Base-by-base conservation (phyloP, 805 yeast genomes). In the Saitoella complicata region DNA sequence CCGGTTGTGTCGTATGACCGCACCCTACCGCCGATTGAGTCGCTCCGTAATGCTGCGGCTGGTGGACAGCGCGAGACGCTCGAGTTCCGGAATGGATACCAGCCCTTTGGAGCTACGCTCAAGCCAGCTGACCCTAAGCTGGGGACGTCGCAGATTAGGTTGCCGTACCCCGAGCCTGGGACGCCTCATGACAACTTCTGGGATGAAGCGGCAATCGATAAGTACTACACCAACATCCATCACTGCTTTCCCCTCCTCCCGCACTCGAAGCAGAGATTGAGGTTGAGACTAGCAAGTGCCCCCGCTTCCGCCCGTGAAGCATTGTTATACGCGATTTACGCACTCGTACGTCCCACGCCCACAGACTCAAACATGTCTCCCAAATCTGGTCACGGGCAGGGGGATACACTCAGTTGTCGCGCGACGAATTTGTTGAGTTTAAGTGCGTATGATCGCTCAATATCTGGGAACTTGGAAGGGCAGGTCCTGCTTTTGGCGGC, bases 231-330 rank as follows among this genome's bases (percentile, higher is more conserved):
- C 44, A 51, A 53, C 35, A 53, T 62, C 42, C 69, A 66, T 49
- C 64, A 65, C 7, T 51, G 58, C 29, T 52, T 64, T 44, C 69
- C 70, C 6, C 45, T 65, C 21, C 55, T 65, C 37, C 65, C 65
- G 5, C 60, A 62, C 32, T 52, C 58, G 31, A 53, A 57, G 30
- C 52, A 55, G 10, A 57, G 55, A 43, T 55, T 63, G 31, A 51
- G 58, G 38, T 49, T 52, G 5, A 49, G 60, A 30, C 49, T 66
- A 37, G 51, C 51, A 39, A 45, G 53, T 43, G 46, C 55, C 38
- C 42, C 57, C 43, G 13, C 55, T 35, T 44, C 53, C 41, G 45
- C 58, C 48, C 50, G 58, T 39, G 31, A 57, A 51, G 49, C 59
- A 39, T 45, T 58, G 44, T 44, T 61, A 48, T 38, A 49, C 48